Evolutionary conservation across 129 eudicot genomes (phyloP), one percentile per base, ranked within the genome.

Genomic region (Logfia minima): DNA sequence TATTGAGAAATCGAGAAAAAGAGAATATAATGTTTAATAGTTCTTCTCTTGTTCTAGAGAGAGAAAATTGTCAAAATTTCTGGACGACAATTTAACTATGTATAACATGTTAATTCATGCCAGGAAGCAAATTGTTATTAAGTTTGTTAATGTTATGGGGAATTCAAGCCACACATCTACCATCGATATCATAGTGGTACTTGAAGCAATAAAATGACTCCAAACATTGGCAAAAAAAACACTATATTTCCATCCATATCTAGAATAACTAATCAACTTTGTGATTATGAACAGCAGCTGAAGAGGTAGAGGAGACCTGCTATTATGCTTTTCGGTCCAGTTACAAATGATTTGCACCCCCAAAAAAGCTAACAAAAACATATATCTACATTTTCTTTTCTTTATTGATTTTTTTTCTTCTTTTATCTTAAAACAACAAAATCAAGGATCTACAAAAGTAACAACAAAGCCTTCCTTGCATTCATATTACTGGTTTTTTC

Each of bases 321-420:
- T 63, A 39, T 23, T 77, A 68, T 56, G 68, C 68, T 56, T 77
- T 68, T 70, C 76, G 58, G 80, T 81, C 76, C 32, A 77, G 63
- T 72, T 83, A 83, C 86, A 82, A 55, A 67, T 67, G 31, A 81
- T 63, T 56, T 71, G 51, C 79, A 43, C 37, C 69, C 78, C 41
- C 21, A 16, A 6, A 11, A 24, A 31, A 19, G 16, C 28, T n/a
- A 31, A 22, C 39, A 18, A 34, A 55, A 64, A 16, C 16, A 72
- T 77, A 83, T 80, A 83, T 86, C 85, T 80, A 83, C 85, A 86
- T 18, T 72, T 84, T 29, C 6, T 11, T 14, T 48, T 71, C 39
- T 43, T n/a, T 28, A 0, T 48, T 45, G 18, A 8, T 39, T 39
- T 9, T 39, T 34, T 13, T 67, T 81, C 24, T 23, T 71, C 22